phyloP scores from a whole-genome alignment of 2,329 filamentous ascomycete species.

The Phoma herbarum region DNA sequence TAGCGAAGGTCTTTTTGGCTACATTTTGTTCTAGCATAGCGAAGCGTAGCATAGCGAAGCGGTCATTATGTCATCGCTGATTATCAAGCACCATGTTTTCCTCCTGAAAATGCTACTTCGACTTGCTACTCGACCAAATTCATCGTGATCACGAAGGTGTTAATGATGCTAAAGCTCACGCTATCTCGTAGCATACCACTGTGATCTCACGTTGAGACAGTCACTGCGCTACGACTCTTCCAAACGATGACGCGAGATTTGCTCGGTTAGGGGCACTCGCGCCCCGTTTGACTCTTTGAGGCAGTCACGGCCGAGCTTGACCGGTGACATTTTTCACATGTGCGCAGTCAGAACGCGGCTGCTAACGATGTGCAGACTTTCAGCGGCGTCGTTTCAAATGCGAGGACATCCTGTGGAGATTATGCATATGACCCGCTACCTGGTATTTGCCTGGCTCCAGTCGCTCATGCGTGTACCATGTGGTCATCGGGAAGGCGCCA shows the following conservation, averaged over 20 bases:
- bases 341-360: slow-evolving; percentile 1
- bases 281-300: not conserved
- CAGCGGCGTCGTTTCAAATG: not conserved
- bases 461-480: slow-evolving; percentile 5
- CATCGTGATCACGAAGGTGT: not conserved
- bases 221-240: slow-evolving; percentile 5
- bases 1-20: slow-evolving; percentile 10
- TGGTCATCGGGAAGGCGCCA: slow-evolving; percentile 2
- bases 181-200: not conserved
- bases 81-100: not conserved
- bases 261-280: not conserved
- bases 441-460: not conserved
- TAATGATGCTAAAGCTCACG: not conserved
- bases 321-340: slow-evolving; percentile 11
- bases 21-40: slow-evolving; percentile 13
- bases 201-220: not conserved
- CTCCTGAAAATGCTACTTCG: not conserved
- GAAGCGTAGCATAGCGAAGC: slow-evolving; percentile 20
- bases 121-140: not conserved
- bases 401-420: slow-evolving; percentile 2
- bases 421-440: slow-evolving; percentile 1
- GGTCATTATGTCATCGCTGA: not conserved
- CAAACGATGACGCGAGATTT: slow-evolving; percentile 8
- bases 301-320: slow-evolving; percentile 8
- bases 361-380: not conserved